These are phyloP conservation scores for Diplodia corticola DNA, from an alignment of 2,329 filamentous ascomycete species.

Conservation along the genomic window DNA sequence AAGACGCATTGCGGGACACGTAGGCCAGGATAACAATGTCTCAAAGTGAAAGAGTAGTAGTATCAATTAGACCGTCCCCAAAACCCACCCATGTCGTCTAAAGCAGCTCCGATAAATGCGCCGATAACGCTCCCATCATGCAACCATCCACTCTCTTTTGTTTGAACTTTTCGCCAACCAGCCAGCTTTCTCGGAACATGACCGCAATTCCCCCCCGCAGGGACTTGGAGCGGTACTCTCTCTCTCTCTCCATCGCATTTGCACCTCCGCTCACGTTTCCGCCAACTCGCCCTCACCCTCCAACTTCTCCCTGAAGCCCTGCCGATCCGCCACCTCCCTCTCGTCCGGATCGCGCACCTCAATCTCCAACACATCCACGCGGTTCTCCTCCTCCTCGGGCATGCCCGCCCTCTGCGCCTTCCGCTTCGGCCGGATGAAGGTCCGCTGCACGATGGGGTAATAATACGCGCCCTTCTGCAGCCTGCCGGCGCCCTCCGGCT, in stretches of 20 bases:
- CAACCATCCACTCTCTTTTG: not conserved
- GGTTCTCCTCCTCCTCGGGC: constrained; percentile 44
- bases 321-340: constrained; percentile 44
- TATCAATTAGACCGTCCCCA: not conserved
- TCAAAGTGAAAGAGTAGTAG: not conserved
- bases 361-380: constrained; percentile 56
- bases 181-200: not conserved
- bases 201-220: too few relatives aligned
- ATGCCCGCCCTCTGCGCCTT: constrained; percentile 48
- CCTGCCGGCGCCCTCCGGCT: constrained; percentile 33
- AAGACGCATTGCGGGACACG: too few relatives aligned
- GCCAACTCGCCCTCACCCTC: constrained; percentile 8
- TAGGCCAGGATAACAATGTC: too few relatives aligned
- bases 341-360: constrained; percentile 53
- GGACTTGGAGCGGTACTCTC: too few relatives aligned
- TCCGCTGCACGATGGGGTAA: constrained; percentile 60
- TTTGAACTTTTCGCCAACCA: not conserved
- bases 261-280: not conserved
- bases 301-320: constrained; percentile 13
- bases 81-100: not conserved
- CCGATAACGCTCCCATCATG: not conserved
- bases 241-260: too few relatives aligned
- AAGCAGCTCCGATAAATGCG: not conserved
- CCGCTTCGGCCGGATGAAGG: constrained; percentile 51
- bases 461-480: constrained; percentile 59